Evolutionary conservation across 345 rosid genomes (phyloP), one percentile per base, ranked within the genome.

Genomic region (Isatis tinctoria): DNA sequence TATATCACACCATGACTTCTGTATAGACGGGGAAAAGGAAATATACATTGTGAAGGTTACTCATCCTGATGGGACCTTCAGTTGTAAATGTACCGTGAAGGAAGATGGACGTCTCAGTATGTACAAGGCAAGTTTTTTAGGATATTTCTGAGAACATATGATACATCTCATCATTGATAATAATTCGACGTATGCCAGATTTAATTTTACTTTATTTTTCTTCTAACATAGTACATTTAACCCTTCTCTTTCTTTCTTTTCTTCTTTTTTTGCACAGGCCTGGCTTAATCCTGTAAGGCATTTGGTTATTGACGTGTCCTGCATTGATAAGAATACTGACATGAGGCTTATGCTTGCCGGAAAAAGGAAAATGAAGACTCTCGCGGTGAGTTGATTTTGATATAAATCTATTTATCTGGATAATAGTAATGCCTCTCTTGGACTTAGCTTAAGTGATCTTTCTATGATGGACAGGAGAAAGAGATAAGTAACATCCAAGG

Each of bases 291-390:
- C 37, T 51, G 70, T 79, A 47, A 85, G 88, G 44, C 80, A 87
- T 51, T 80, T 87, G 83, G 81, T 82, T 33, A 48, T 45, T 28
- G 90, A 89, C 62, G 68, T 85, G 39, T 86, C 89, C 3, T 89
- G 92, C 77, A 83, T 85, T 41, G 72, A 79, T 72, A 85, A 73
- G 82, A 69, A 80, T 83, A 67, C 86, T 16, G 92, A 87, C 70
- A 63, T 90, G 69, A 86, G 96, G 87, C 73, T 90, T 61, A 80
- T 82, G 85, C 70, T 87, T 8, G 56, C 79, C 60, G 53, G 77
- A 47, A 85, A 83, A 74, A 83, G 75, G 78, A 80, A 73, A 56
- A 36, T 81, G 48, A 72, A 66, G 12, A 47, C 74, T 67, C 76
- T 79, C 3, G 56, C 79, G 3, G 90, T 85, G 78, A 87, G 85